phyloP scores from a whole-genome alignment of 805 yeast genomes.

The Jamesozyma spencerorum region DNA sequence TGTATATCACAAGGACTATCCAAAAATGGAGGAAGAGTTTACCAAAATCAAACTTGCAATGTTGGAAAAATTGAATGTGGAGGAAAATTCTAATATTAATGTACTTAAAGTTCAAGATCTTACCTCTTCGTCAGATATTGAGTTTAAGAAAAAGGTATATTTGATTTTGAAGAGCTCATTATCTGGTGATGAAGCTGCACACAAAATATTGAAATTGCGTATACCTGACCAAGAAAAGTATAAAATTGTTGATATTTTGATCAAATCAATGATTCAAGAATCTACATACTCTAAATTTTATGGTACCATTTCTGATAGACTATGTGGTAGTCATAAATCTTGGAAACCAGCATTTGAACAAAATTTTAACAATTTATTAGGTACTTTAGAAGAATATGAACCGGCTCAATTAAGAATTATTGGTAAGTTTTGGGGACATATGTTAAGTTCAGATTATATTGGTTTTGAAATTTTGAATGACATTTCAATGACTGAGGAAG shows the following conservation, averaged over 20 bases:
- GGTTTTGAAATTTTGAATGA: constrained; percentile 51
- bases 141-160: constrained; percentile 69
- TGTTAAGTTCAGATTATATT: constrained; percentile 60
- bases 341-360: constrained; percentile 52
- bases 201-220: constrained; percentile 55
- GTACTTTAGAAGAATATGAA: constrained; percentile 42
- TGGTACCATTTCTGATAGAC: constrained; percentile 64
- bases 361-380: constrained; percentile 50
- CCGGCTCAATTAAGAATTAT: constrained; percentile 66
- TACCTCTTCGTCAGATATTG: constrained; percentile 55
- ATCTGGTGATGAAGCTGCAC: constrained; percentile 89
- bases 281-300: constrained; percentile 77
- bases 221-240: constrained; percentile 36
- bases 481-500: constrained; percentile 55
- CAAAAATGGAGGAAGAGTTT: constrained; percentile 42
- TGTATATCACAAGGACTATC: constrained; percentile 40
- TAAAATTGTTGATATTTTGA: constrained; percentile 59
- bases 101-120: constrained; percentile 42
- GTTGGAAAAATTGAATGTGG: constrained; percentile 13
- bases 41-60: constrained; percentile 33
- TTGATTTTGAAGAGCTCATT: constrained; percentile 79
- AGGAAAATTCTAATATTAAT: constrained; percentile 3
- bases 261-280: constrained; percentile 78
- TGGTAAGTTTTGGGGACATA: constrained; percentile 79
- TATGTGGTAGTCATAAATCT: constrained; percentile 39